Conservation (phyloP, 148 eudicot species). For the Arbutus unedo region DNA sequence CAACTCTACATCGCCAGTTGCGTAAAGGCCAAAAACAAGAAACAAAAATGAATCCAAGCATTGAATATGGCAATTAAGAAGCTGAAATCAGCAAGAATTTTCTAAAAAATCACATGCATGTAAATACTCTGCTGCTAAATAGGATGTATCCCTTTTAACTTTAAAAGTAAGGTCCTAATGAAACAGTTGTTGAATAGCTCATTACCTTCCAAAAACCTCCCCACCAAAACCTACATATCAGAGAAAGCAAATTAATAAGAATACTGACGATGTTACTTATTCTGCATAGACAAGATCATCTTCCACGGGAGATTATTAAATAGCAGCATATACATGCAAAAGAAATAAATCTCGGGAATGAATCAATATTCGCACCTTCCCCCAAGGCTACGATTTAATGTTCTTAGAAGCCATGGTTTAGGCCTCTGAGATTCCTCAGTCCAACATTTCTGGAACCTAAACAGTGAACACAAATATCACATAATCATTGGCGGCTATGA, state of each 20-base stretch:
- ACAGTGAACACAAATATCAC: conserved; percentile 17
- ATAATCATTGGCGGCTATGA: background rate
- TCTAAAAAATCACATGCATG: conserved; percentile 1
- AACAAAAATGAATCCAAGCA: background rate
- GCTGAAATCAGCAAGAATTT: background rate
- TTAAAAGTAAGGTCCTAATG: background rate
- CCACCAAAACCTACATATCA: conserved; percentile 80
- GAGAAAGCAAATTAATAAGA: conserved; percentile 12
- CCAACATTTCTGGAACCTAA: conserved; percentile 83
- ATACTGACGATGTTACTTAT: conserved; percentile 6
- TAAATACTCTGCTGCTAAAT: background rate
- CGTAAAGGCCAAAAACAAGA: background rate
- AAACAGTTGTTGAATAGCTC: conserved; percentile 2
- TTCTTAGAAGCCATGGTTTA: conserved; percentile 87
- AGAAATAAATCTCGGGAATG: background rate
- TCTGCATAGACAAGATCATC: background rate
- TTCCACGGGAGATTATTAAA: background rate
- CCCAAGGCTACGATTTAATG: conserved; percentile 78
- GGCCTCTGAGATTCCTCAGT: conserved; percentile 58
- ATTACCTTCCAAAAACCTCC: conserved; percentile 98
- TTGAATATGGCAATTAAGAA: background rate
- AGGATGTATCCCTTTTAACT: background rate
- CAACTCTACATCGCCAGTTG: background rate
- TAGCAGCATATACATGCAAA: background rate
- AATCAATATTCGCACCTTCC: conserved; percentile 56